These are phyloP conservation scores for Didymellaceae sp. DNA, from an alignment of 2,329 filamentous ascomycete species.

Conservation along the genomic window DNA sequence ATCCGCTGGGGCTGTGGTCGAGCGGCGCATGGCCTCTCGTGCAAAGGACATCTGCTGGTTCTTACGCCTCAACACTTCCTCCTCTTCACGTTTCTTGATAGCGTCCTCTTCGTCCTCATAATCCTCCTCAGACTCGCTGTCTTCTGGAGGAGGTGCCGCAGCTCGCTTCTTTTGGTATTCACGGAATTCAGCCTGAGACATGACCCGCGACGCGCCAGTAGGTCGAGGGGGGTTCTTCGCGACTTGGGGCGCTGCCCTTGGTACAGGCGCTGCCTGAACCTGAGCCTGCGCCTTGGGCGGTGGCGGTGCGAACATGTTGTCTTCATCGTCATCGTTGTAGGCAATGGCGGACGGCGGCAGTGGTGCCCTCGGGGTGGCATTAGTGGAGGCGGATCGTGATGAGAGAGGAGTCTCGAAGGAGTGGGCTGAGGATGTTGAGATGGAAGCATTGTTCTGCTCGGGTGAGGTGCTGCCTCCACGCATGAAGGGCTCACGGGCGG, in stretches of 20 bases:
- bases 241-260: conserved; percentile 21
- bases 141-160: conserved; percentile 31
- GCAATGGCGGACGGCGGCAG: conserved; percentile 26
- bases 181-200: conserved; percentile 45
- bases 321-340: conserved; percentile 34
- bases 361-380: conserved; percentile 39
- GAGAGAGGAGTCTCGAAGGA: conserved; percentile 44
- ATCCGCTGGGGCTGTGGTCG: conserved; percentile 38
- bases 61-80: conserved; percentile 41
- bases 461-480: conserved; percentile 31
- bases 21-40: conserved; percentile 44
- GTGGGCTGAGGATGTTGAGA: conserved; percentile 39
- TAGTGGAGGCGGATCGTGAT: conserved; percentile 41
- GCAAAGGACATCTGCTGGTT: conserved; percentile 45
- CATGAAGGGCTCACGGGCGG: conserved; percentile 39
- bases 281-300: conserved; percentile 19
- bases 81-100: conserved; percentile 41
- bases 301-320: conserved; percentile 39
- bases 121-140: conserved; percentile 43
- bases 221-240: conserved; percentile 20
- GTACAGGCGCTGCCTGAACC: conserved; percentile 4
- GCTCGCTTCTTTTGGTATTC: conserved; percentile 38
- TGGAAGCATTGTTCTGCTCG: conserved; percentile 33
- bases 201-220: conserved; percentile 29
- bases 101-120: conserved; percentile 50